phyloP scores from a whole-genome alignment of 331 rosid species.

The Acacia concinna region DNA sequence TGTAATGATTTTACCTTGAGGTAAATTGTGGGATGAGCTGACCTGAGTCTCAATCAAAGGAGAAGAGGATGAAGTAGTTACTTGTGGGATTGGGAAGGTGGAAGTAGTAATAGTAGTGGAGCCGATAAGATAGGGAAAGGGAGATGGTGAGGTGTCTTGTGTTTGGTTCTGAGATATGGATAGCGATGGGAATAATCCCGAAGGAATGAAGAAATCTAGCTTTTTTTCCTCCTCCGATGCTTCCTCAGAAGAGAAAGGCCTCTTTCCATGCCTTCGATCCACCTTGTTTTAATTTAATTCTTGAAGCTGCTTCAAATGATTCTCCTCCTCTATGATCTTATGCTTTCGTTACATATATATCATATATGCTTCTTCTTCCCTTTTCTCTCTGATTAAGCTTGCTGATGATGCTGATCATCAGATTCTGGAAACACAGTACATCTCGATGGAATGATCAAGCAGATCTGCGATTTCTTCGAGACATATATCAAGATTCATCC shows the following conservation, averaged over 20 bases:
- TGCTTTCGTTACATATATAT: not conserved
- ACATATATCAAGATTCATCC: not conserved
- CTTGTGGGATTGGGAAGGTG: slow-evolving; percentile 26
- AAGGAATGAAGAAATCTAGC: slow-evolving; percentile 22
- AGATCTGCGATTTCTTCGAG: slow-evolving; percentile 33
- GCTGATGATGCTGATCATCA: not conserved
- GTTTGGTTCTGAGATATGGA: slow-evolving; percentile 7
- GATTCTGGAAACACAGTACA: not conserved
- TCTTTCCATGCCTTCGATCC: slow-evolving; percentile 52
- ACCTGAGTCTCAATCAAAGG: slow-evolving; percentile 24
- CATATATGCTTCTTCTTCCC: not conserved
- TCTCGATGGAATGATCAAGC: slow-evolving; percentile 2
- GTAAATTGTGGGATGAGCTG: slow-evolving; percentile 26
- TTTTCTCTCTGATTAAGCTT: slow-evolving; percentile 14
- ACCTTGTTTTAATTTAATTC: slow-evolving; percentile 24
- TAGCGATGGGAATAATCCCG: slow-evolving; percentile 18
- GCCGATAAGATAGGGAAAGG: slow-evolving; percentile 17
- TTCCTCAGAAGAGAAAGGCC: slow-evolving; percentile 43
- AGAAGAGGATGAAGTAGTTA: slow-evolving; percentile 19
- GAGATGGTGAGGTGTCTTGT: slow-evolving; percentile 18
- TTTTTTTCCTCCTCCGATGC: slow-evolving; percentile 41
- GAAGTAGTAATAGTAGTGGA: slow-evolving; percentile 14
- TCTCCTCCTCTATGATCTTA: not conserved
- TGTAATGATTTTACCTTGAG: slow-evolving; percentile 29
- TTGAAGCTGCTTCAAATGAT: not conserved